Evolutionary conservation across 2,329 filamentous ascomycete genomes (phyloP), one percentile per base, ranked within the genome.

Genomic region (Aspergillus sp.): DNA sequence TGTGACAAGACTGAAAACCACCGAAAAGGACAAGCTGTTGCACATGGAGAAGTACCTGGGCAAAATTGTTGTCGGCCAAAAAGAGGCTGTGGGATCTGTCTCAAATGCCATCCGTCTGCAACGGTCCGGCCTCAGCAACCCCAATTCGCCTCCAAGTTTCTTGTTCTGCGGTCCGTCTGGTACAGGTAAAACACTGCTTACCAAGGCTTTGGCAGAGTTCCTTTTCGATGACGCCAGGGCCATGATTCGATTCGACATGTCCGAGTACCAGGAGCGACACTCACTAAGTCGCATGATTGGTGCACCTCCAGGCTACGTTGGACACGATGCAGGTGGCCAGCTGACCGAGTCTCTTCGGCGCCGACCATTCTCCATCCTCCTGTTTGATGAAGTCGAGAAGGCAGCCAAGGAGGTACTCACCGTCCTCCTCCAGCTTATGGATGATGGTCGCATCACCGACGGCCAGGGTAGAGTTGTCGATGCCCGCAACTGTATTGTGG

Each of bases 201-300:
- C 93, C 64, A 99, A 99, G 78, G 95, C 93, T 15, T 83, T 99
- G 59, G 95, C 95, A 49, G 95, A 99, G 75, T 99, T 99, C 80
- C 82, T 99, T 27, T 99, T 99, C 79, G 95, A 99, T 72, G 95
- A 99, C 67, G 80, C 93, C 24, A 97, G 97, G 80, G 82, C 93
- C 34, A 98, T 99, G 95, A 96, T 99, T 68, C 89, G 95, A 40
- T 96, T 99, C 79, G 95, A 99, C 74, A 99, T 99, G 95, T 98
- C 93, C 5, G 95, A 99, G 77, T 99, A 99, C 76, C 96, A 99
- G 76, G 95, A 99, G 77, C 89, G 93, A 5, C 95, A 99, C 74
- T 89, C 93, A 0, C 85, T 99, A 13, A 96, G 91, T 73, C 87
- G 95, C 60, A 97, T 99, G 91, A 99, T 99, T 67, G 95, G 95